Conservation (phyloP, 2,329 filamentous ascomycete genomes). For the Sarocladium strictum region DNA sequence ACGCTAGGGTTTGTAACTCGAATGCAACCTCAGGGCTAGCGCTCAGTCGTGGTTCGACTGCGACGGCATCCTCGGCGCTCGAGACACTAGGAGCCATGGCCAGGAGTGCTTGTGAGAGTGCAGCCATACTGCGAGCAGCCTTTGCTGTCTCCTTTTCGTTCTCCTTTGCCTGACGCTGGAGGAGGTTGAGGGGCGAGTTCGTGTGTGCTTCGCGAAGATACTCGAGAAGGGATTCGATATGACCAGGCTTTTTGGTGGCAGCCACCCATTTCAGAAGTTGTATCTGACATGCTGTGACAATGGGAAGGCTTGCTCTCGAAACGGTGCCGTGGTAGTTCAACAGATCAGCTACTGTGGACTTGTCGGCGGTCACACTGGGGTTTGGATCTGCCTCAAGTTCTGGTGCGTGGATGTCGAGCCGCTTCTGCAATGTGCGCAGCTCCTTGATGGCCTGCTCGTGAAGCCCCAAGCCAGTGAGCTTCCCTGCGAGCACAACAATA, state of each 20-base stretch:
- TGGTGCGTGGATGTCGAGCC: slow-evolving; percentile 40
- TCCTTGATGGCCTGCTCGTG: slow-evolving; percentile 66
- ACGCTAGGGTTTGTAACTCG: slow-evolving; percentile 57
- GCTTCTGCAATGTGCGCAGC: slow-evolving; percentile 57
- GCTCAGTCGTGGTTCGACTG: slow-evolving; percentile 46
- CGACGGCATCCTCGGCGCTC: slow-evolving; percentile 51
- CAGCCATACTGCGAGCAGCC: slow-evolving; percentile 59
- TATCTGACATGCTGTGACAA: slow-evolving; percentile 59
- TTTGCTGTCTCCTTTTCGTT: slow-evolving; percentile 46
- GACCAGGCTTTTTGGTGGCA: slow-evolving; percentile 50
- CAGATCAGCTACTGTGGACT: slow-evolving; percentile 44
- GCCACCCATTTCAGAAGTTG: slow-evolving; percentile 60
- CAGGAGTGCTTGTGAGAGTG: slow-evolving; percentile 58
- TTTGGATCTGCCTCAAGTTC: slow-evolving; percentile 27
- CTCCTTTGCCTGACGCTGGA: slow-evolving; percentile 40
- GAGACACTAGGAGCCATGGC: slow-evolving; percentile 64
- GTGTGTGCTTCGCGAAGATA: slow-evolving; percentile 45
- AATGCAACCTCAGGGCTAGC: slow-evolving; percentile 53
- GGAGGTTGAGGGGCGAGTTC: slow-evolving; percentile 53
- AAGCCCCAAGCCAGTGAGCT: slow-evolving; percentile 57
- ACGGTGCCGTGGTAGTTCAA: slow-evolving; percentile 52
- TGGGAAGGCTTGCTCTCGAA: slow-evolving; percentile 37
- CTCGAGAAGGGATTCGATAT: slow-evolving; percentile 51
- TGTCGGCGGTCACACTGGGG: slow-evolving; percentile 13
- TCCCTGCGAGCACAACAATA: slow-evolving; percentile 63